phyloP scores from a whole-genome alignment of 2,329 filamentous ascomycete genomes.

The Grosmannia serpens region DNA sequence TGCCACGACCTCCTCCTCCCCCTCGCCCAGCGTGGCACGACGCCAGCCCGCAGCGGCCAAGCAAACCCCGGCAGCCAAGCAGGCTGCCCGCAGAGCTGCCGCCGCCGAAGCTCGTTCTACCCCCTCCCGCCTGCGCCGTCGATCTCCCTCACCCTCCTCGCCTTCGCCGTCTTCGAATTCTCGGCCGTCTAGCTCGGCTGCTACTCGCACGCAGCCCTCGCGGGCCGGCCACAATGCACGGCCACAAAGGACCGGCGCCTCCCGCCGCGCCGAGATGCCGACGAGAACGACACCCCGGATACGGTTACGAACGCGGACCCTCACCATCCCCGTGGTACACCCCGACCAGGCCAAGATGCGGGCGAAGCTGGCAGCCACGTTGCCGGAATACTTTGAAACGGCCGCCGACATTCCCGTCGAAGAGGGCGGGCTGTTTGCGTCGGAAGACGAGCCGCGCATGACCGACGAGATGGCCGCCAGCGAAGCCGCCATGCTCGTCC shows the following conservation, averaged over 20 bases:
- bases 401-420: slow-evolving; percentile 42
- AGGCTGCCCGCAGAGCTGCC: slow-evolving; percentile 2
- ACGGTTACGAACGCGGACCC: slow-evolving; percentile 33
- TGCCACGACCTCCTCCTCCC: not conserved
- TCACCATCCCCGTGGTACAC: slow-evolving; percentile 45
- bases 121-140: slow-evolving; percentile 8
- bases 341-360: slow-evolving; percentile 44
- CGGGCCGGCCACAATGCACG: slow-evolving; percentile 14
- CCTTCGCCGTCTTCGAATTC: slow-evolving; percentile 22
- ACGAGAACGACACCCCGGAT: slow-evolving; percentile 32
- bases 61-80: not conserved
- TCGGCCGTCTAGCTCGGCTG: slow-evolving; percentile 31
- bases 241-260: slow-evolving; percentile 4
- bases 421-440: slow-evolving; percentile 42
- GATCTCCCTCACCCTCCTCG: slow-evolving; percentile 24
- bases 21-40: slow-evolving; percentile 7
- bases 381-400: slow-evolving; percentile 45
- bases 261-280: slow-evolving; percentile 6
- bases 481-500: slow-evolving; percentile 59
- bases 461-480: slow-evolving; percentile 50
- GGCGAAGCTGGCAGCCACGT: slow-evolving; percentile 39
- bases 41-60: not conserved
- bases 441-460: slow-evolving; percentile 44
- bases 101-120: slow-evolving; percentile 1
- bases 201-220: slow-evolving; percentile 21